Evolutionary conservation across 1,284 basidiomycete species (phyloP).

Genomic region (Trichosporon sp.): DNA sequence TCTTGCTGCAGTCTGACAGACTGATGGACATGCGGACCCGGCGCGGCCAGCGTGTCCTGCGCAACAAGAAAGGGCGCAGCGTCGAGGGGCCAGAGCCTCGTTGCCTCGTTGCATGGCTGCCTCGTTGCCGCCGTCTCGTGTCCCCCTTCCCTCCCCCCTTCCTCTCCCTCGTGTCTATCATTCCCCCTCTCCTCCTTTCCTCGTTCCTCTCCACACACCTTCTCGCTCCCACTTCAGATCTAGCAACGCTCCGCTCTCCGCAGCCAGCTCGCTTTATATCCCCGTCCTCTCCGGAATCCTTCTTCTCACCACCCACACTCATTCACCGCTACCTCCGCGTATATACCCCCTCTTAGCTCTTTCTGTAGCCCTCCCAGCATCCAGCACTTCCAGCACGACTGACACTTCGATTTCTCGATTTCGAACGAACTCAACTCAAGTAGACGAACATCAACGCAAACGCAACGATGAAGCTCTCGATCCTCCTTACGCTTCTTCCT

Average conservation of each 20-base stretch:
- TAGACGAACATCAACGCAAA: background rate
- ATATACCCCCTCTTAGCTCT: background rate
- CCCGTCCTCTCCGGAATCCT: background rate
- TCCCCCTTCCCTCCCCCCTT: too few species aligned
- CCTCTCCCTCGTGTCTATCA: too few species aligned
- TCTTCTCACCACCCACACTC: background rate
- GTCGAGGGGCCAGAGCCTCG: too few species aligned
- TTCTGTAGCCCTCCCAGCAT: too few species aligned
- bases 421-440: background rate
- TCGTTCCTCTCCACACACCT: too few species aligned
- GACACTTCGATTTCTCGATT: background rate
- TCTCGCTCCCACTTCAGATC: background rate
- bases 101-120: too few species aligned
- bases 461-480: background rate
- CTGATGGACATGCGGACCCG: too few species aligned
- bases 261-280: background rate
- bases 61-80: too few species aligned
- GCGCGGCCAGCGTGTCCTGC: too few species aligned
- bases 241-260: background rate
- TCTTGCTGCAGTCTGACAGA: too few species aligned
- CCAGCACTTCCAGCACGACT: background rate
- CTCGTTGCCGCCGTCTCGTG: too few species aligned
- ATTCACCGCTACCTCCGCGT: background rate
- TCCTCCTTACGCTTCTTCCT: background rate
- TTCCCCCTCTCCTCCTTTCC: too few species aligned